Conservation (phyloP, 2,329 filamentous ascomycete genomes). For the Calonectria pauciramosa region DNA sequence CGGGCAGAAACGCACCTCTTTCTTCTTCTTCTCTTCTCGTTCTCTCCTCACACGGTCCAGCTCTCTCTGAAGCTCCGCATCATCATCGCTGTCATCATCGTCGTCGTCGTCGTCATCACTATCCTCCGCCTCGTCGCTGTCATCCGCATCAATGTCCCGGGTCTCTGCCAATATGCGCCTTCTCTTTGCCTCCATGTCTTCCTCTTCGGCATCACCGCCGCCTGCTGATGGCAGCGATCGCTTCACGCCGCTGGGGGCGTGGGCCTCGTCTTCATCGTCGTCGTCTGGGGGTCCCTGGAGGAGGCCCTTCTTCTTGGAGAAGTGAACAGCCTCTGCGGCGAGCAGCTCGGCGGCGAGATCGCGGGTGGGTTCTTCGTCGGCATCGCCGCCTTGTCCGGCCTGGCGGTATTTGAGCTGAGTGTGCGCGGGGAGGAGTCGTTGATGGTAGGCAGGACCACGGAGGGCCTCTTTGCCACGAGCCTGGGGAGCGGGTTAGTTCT, state of each 20-base stretch:
- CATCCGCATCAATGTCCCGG: slow-evolving; percentile 85
- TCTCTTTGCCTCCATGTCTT: slow-evolving; percentile 85
- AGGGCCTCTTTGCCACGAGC: slow-evolving; percentile 95
- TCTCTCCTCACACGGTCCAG: slow-evolving; percentile 94
- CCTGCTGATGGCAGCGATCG: slow-evolving; percentile 59
- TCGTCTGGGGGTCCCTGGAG: slow-evolving; percentile 58
- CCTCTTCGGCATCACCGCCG: slow-evolving; percentile 66
- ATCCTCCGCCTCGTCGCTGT: slow-evolving; percentile 72
- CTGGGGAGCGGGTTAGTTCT: slow-evolving; percentile 59
- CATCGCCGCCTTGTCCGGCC: slow-evolving; percentile 88
- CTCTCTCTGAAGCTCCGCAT: slow-evolving; percentile 91
- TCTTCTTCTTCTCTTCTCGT: slow-evolving; percentile 59
- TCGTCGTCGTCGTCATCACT: slow-evolving; percentile 58
- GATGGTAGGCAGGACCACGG: slow-evolving; percentile 94
- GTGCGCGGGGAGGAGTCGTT: slow-evolving; percentile 93
- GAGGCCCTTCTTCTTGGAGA: slow-evolving; percentile 81
- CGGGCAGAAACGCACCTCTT: slow-evolving; percentile 46
- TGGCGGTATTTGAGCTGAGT: slow-evolving; percentile 91
- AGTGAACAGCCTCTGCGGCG: slow-evolving; percentile 88
- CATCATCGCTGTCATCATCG: slow-evolving; percentile 67
- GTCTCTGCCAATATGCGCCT: slow-evolving; percentile 90
- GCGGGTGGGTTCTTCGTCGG: slow-evolving; percentile 75
- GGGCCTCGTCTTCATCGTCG: slow-evolving; percentile 61
- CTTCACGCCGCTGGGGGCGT: slow-evolving; percentile 65
- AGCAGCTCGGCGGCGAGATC: slow-evolving; percentile 93